Conservation (phyloP, 23 red algal genomes). For the Agarophyton chilense region DNA sequence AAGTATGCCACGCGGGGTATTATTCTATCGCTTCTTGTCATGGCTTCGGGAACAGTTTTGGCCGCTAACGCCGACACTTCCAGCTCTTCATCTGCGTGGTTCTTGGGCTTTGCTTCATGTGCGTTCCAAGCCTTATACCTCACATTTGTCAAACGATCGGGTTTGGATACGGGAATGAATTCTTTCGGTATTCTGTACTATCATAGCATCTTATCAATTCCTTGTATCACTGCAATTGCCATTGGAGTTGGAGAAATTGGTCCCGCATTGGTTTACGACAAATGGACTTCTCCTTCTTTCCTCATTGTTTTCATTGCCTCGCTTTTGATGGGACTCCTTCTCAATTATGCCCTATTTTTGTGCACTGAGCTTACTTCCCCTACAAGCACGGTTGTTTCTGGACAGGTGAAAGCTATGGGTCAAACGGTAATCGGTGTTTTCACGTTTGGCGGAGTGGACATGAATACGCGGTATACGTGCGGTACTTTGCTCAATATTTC, state of each 20-base stretch:
- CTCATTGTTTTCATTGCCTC: conserved; percentile 62
- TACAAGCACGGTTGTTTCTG: conserved; percentile 85
- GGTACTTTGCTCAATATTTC: conserved; percentile 80
- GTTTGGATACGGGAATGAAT: conserved; percentile 64
- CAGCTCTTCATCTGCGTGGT: conserved; percentile 63
- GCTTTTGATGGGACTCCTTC: conserved; percentile 71
- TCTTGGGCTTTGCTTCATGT: conserved; percentile 81
- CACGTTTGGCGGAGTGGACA: conserved; percentile 86
- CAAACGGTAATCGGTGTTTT: conserved; percentile 88
- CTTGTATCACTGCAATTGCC: conserved; percentile 63
- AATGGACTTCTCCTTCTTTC: conserved; percentile 69
- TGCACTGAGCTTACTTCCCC: conserved; percentile 84
- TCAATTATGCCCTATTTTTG: conserved; percentile 93
- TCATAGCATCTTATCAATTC: conserved; percentile 81
- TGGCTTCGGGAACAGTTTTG: conserved; percentile 83
- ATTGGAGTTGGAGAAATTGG: conserved; percentile 69
- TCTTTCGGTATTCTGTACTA: conserved; percentile 83
- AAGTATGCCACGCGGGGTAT: conserved; percentile 49
- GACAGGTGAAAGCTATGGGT: conserved; percentile 88
- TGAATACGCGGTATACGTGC: conserved; percentile 46
- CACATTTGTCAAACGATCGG: conserved; percentile 87
- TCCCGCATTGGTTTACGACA: conserved; percentile 25
- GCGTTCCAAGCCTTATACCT: conserved; percentile 87
- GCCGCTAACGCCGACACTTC: conserved; percentile 64
- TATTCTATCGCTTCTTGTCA: conserved; percentile 54